Evolutionary conservation across 169 alveolate genomes (phyloP), one percentile per base, ranked within the genome.

Genomic region (Cryptosporidium sp.): DNA sequence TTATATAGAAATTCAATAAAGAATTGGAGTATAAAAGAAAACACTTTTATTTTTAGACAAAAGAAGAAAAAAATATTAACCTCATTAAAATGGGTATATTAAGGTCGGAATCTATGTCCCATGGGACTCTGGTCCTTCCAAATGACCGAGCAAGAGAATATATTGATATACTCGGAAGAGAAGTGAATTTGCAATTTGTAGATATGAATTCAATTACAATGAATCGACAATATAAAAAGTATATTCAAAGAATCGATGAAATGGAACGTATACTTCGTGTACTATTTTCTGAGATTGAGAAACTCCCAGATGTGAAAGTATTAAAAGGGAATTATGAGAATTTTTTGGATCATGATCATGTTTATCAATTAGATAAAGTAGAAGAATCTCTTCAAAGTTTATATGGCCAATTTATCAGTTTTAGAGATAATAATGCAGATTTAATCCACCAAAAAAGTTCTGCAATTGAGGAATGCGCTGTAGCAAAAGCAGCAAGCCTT

Each of bases 61-160:
- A 9, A 26, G 45, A 3, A 33, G 14, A 29, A 26, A 29, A 4
- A 33, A 29, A 29, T 31, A 31, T 12, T 65, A 39, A 7, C 7
- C 10, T 39, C 0, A 33, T 5, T 31, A 39, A 67, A 35, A 80
- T 80, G 89, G 89, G 95, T 31, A 86, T 93, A 23, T 85, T 92
- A 70, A 84, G 96, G 52, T 86, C 94, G 16, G 96, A 94, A 96
- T 92, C 94, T 51, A 96, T 96, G 98, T 91, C 94, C 85, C 96
- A 93, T 73, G 98, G 98, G 91, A 96, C 98, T 58, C 92, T 96
- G 75, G 98, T 96, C 84, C 92, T 96, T 58, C 98, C 98, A 51
- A 94, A 94, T 69, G 98, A 96, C 75, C 85, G 97, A 39, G 98
- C 98, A 12, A 91, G 97, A 44, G 96, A 94, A 67, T 96, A 94